Percentiles rank a stretch among this genome's conserved stretches.
Conservation (phyloP, 257 asterid genomes). For the Prunella vulgaris region DNA sequence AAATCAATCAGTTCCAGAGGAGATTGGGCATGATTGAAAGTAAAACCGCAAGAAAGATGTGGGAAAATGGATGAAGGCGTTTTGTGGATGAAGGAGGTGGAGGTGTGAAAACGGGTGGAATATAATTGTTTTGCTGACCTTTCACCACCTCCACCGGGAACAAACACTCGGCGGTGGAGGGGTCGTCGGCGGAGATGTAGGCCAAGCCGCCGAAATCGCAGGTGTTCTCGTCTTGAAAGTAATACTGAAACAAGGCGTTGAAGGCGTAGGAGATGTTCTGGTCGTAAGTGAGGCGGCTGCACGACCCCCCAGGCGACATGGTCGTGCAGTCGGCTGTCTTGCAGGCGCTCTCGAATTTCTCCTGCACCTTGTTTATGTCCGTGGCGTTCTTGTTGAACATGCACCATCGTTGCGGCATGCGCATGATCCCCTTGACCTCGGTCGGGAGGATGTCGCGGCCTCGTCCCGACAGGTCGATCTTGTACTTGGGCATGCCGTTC, state of each 20-base stretch:
- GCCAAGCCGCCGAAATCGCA: constrained; percentile 23
- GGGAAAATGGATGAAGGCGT: not conserved
- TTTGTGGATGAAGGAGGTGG: not conserved
- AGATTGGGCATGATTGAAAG: not conserved
- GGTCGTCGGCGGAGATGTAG: constrained; percentile 8
- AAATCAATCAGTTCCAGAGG: not conserved
- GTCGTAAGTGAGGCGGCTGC: constrained; percentile 13
- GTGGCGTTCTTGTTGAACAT: not conserved
- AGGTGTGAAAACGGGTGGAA: not conserved
- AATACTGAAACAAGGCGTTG: constrained; percentile 27
- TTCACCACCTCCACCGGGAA: constrained; percentile 42
- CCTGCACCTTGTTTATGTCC: not conserved
- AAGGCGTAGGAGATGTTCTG: constrained; percentile 29
- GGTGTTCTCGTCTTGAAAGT: constrained; percentile 13
- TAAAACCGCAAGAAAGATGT: not conserved
- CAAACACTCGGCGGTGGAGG: constrained; percentile 25
- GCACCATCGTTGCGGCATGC: constrained; percentile 43
- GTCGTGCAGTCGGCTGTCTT: constrained; percentile 20
- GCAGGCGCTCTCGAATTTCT: not conserved
- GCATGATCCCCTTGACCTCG: constrained; percentile 21
- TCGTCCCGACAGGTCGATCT: constrained; percentile 37
- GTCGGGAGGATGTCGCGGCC: constrained; percentile 31
- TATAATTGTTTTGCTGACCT: constrained; percentile 14
- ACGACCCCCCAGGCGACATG: constrained; percentile 20
- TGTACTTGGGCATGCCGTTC: constrained; percentile 39